Conservation (phyloP, 768 basidiomycete genomes). For the Auricularia sp. region DNA sequence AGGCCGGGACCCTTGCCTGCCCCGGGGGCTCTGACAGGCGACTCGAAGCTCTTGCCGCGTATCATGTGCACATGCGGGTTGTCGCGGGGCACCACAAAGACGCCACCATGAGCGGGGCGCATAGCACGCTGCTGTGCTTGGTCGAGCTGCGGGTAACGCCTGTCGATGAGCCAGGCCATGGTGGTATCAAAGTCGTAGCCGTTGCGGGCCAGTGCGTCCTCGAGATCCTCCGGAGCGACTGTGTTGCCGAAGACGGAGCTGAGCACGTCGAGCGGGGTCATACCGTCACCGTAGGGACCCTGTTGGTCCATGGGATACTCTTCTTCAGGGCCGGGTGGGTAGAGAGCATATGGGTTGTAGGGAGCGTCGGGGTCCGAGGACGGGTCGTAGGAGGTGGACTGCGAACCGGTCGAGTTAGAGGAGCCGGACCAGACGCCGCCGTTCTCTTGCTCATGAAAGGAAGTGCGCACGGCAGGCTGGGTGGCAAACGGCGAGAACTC, state of each 20-base stretch:
- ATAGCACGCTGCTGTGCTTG: conserved; percentile 29
- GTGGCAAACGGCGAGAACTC: conserved; percentile 68
- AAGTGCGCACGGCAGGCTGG: conserved; percentile 23
- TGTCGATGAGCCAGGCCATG: conserved; percentile 90
- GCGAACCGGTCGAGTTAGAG: conserved; percentile 31
- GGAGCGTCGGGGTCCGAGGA: conserved; percentile 35
- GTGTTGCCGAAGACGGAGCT: conserved; percentile 88
- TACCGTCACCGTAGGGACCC: conserved; percentile 64
- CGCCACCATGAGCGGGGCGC: conserved; percentile 51
- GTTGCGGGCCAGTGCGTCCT: conserved; percentile 80
- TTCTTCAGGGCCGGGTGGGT: conserved; percentile 17
- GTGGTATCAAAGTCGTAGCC: conserved; percentile 93
- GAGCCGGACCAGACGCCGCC: conserved; percentile 37
- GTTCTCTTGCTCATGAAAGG: conserved; percentile 48
- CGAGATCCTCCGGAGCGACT: conserved; percentile 81
- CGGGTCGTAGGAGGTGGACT: conserved; percentile 14
- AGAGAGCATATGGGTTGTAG: conserved; percentile 19
- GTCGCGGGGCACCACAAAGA: conserved; percentile 58
- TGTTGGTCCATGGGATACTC: conserved; percentile 15
- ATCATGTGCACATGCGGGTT: conserved; percentile 5
- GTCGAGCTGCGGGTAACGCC: conserved; percentile 34
- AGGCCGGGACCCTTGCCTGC: conserved; percentile 5
- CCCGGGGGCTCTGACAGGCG: conserved; percentile 14
- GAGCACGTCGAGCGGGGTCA: conserved; percentile 97
- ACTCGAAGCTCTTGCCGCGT: neutral